Conservation (phyloP, 176 grass and related monocot species). For the Stipa capillata region DNA sequence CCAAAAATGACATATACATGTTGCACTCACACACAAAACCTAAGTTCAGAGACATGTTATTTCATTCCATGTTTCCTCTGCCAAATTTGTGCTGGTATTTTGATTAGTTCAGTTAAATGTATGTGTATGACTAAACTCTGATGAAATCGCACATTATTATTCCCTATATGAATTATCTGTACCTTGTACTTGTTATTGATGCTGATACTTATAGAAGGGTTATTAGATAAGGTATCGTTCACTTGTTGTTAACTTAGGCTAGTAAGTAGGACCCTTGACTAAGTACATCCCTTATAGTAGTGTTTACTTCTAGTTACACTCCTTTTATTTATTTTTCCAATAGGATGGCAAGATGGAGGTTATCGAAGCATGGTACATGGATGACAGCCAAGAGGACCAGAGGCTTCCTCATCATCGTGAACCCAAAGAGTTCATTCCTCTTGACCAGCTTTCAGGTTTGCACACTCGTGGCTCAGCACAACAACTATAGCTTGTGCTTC, state of each 20-base stretch:
- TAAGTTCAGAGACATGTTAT: background rate
- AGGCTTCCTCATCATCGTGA: too few relatives aligned
- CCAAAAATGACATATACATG: background rate
- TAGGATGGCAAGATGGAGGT: conserved; percentile 73
- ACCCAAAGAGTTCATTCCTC: conserved; percentile 67
- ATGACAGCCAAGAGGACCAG: conserved; percentile 65
- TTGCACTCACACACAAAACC: background rate
- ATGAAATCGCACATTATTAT: background rate
- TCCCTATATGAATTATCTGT: background rate
- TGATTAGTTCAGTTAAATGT: background rate
- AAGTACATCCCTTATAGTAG: background rate
- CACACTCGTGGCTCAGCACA: background rate
- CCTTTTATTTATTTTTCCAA: background rate
- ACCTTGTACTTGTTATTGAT: background rate
- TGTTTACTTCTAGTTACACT: background rate
- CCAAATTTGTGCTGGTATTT: background rate
- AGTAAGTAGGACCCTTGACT: too few relatives aligned
- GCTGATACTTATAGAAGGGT: background rate
- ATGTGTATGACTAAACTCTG: background rate
- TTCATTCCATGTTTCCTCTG: background rate
- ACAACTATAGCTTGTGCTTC: background rate
- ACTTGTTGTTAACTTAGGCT: background rate
- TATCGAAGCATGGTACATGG: conserved; percentile 86
- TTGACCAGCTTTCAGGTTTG: conserved; percentile 63
- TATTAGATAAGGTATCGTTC: background rate